These are phyloP conservation scores for Citrus medica DNA, from an alignment of 345 rosid genomes.

Conservation along the genomic window DNA sequence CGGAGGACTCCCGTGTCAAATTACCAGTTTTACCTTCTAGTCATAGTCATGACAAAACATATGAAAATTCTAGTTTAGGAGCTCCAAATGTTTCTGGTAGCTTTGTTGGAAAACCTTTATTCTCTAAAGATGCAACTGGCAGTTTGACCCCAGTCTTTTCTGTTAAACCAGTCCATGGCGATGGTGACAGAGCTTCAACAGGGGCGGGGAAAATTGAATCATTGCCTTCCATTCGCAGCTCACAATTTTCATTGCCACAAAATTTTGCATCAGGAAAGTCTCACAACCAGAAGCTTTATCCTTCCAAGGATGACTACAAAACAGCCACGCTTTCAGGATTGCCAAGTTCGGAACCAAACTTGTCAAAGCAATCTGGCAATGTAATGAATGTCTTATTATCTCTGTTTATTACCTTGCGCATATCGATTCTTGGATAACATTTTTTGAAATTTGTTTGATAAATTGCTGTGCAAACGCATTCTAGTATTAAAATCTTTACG, in stretches of 20 bases:
- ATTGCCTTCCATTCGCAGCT: conserved; percentile 47
- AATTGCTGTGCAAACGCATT: neutral
- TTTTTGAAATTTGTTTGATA: neutral
- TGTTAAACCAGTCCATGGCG: conserved; percentile 25
- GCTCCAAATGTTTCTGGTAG: conserved; percentile 29
- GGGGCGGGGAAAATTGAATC: conserved; percentile 54
- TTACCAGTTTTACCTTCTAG: conserved; percentile 29
- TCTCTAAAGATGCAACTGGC: conserved; percentile 29
- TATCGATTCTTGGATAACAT: neutral
- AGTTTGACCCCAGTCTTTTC: conserved; percentile 29
- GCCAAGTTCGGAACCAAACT: conserved; percentile 47
- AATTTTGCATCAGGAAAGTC: conserved; percentile 50
- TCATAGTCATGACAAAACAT: conserved; percentile 29
- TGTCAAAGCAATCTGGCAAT: conserved; percentile 72
- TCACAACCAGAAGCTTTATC: conserved; percentile 32
- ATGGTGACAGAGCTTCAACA: conserved; percentile 27
- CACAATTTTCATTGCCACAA: conserved; percentile 49
- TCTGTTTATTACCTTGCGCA: neutral
- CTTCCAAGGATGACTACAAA: conserved; percentile 39
- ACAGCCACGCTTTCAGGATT: conserved; percentile 30
- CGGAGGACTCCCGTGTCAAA: conserved; percentile 30
- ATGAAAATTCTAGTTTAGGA: conserved; percentile 28
- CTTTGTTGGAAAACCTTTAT: conserved; percentile 40
- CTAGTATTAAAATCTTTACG: neutral
- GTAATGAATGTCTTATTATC: conserved; percentile 39